Conservation (phyloP, 176 grass and related monocot genomes). For the Carex myosuroides region DNA sequence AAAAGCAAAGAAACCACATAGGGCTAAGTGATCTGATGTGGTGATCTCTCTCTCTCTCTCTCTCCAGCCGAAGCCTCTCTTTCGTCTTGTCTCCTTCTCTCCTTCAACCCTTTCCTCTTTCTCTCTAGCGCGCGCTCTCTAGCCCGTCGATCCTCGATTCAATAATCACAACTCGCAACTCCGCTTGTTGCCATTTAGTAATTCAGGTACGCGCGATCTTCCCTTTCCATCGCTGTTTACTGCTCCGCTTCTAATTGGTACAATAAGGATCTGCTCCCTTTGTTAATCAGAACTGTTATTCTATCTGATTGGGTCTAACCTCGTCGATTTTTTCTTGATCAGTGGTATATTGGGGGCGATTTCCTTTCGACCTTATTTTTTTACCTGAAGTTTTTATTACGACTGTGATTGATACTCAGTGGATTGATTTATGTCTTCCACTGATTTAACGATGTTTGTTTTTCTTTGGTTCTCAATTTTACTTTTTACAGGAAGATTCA, state of each 20-base stretch:
- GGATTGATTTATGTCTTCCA: not conserved
- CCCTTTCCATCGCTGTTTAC: not conserved
- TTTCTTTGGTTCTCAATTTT: not conserved
- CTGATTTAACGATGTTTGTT: not conserved
- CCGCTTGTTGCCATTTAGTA: not conserved
- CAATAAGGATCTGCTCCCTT: not conserved
- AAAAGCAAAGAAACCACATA: not conserved
- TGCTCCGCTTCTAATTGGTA: not conserved
- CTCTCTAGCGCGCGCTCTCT: not conserved
- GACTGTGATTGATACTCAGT: not conserved
- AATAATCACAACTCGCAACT: not conserved
- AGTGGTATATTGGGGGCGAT: not conserved
- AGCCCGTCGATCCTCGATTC: not conserved
- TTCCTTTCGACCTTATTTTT: not conserved
- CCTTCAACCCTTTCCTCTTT: not conserved
- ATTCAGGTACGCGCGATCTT: constrained; percentile 14
- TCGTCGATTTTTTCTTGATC: not conserved
- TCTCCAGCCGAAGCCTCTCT: constrained; percentile 4
- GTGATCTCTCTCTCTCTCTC: not conserved
- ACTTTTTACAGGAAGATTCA: not conserved
- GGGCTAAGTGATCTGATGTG: not conserved
- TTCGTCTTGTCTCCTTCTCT: not conserved
- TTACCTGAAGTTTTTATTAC: not conserved
- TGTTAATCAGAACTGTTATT: not conserved
- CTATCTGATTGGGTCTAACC: not conserved